Evolutionary conservation across 2,329 filamentous ascomycete species (phyloP), one percentile per base, ranked within the genome.

Genomic region (Aureobasidium pullulans): DNA sequence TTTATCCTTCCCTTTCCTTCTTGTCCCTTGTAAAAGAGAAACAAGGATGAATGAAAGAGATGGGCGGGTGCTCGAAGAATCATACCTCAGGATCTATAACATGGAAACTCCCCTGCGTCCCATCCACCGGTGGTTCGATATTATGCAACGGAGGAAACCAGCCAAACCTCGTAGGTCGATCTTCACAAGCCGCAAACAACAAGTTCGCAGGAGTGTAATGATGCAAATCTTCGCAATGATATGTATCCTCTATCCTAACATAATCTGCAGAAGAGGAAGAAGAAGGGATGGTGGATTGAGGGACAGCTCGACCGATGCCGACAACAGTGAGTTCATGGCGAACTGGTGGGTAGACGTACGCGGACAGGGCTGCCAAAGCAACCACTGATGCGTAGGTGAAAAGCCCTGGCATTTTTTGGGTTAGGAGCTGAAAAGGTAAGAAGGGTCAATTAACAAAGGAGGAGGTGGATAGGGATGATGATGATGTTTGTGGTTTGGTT

Each of bases 191-290:
- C 0, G 81, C 78, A 64, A 84, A 86, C 1, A 86, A 68, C 7
- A 76, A 60, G 0, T 77, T 73, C 15, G 76, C 79, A 0, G 75
- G 67, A 1, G 66, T 66, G 62, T 85, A 78, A 59, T 82, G 76
- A 64, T 86, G 82, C 3, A 86, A 49, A 62, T 86, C 84, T 64
- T 86, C 84, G 65, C 83, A 85, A 15, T 81, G 74, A 2, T 74
- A 67, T 0, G 83, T 85, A 62, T 82, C 69, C 54, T 75, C 67
- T 34, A 74, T 68, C 11, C 67, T 70, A 19, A 66, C 63, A 42
- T 73, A 68, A 61, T 72, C 46, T 6, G 2, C 9, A 8, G n/a
- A n/a, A 57, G 40, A 40, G 6, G 43, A 6, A 16, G 40, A 40
- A 3, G 23, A 23, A 23, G 43, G 10, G n/a, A 50, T 59, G 2